Evolutionary conservation across 805 yeast genomes (phyloP), one percentile per base, ranked within the genome.

Genomic region (Pichia heedii): DNA sequence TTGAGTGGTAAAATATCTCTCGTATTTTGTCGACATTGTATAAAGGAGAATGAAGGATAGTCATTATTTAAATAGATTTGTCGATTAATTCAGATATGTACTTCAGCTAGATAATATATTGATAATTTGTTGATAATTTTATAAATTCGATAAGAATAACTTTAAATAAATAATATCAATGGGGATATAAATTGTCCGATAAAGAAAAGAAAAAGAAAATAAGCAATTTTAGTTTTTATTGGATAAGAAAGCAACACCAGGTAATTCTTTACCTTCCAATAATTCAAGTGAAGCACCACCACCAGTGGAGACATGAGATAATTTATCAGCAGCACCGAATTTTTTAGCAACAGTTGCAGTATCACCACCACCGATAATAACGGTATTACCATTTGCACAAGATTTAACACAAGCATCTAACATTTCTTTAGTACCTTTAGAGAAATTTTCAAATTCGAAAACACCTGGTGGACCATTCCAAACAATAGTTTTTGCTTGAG

Each of bases 401-500:
- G 95, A 82, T 64, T 77, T 73, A 55, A 89, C 95, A 62, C 82
- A 82, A 58, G 93, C 95, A 51, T 81, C 95, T 60, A 90, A 80
- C 70, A 90, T 70, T 48, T 87, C 68, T 73, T 89, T 85, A 65
- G 97, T 90, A 71, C 97, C 97, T 48, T 69, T 69, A 56, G 96
- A 83, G 66, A 93, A 93, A 61, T 76, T 76, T 56, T 86, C 96
- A 63, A 93, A 93, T 76, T 93, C 98, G 67, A 93, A 93, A 58
- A 93, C 98, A 77, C 98, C 98, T 70, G 98, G 97, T 54, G 98
- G 98, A 68, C 98, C 98, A 76, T 93, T 93, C 98, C 98, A 93
- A 66, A 93, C 93, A 61, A 93, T 90, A 61, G 98, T 93, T 81
- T 90, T 88, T 57, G 98, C 94, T 70, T 82, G 76, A 54, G 84